phyloP scores from a whole-genome alignment of 805 yeast species.

The Lipomyces spencermartinsiae region DNA sequence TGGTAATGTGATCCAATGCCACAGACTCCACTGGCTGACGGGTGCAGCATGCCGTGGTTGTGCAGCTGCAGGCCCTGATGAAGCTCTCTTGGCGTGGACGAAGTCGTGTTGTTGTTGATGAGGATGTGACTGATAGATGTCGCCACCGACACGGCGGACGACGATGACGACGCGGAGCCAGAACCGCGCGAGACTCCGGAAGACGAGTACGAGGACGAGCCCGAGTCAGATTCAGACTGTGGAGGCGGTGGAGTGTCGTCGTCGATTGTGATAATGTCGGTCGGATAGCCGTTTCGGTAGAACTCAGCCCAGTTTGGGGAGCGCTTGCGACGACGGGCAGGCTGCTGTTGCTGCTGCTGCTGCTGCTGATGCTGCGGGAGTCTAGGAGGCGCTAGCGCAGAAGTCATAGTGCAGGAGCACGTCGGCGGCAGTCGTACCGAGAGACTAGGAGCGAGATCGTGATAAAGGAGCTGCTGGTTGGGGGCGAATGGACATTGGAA shows the following conservation, averaged over 20 bases:
- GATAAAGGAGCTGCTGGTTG: not conserved
- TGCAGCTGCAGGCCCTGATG: not conserved
- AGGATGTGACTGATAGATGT: slow-evolving; percentile 21
- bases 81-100: not conserved
- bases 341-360: slow-evolving; percentile 6
- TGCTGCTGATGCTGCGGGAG: slow-evolving; percentile 10
- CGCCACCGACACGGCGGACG: slow-evolving; percentile 24
- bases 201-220: slow-evolving; percentile 4
- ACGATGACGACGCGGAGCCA: slow-evolving; percentile 23
- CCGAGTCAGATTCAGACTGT: slow-evolving; percentile 11
- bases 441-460: not conserved
- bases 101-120: not conserved
- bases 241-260: slow-evolving; percentile 40
- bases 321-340: slow-evolving; percentile 28
- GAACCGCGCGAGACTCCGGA: slow-evolving; percentile 19
- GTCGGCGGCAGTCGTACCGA: not conserved
- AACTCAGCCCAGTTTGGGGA: slow-evolving; percentile 44
- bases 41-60: slow-evolving; percentile 1
- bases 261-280: slow-evolving; percentile 47
- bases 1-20: not conserved
- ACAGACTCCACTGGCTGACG: not conserved
- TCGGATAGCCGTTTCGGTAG: slow-evolving; percentile 44
- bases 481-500: not conserved
- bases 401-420: slow-evolving; percentile 11
- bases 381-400: slow-evolving; percentile 5